Evolutionary conservation across 768 basidiomycete genomes (phyloP), one percentile per base, ranked within the genome.

Genomic region (Psilocybe subaeruginosa): DNA sequence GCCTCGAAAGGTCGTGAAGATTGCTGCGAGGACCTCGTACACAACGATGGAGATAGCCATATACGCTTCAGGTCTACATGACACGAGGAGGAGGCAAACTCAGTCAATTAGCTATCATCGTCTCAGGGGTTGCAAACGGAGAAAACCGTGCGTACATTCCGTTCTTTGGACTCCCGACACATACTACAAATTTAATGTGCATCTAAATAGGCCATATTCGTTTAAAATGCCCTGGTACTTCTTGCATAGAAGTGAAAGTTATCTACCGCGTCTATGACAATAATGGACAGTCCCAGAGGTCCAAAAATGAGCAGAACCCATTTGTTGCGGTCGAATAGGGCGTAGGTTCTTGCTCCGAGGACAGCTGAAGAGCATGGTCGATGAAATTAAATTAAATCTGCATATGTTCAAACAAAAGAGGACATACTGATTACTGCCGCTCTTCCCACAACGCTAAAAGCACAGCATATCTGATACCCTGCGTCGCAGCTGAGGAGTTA

Each of bases 391-490:
- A 23, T 23, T 23, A 23, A 23, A 23, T 23, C 23, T 23, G 23
- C 14, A 47, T 35, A 11, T 11, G 33, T 11, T 35, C 7, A 35
- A 7, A 35, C 7, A 35, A 35, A 35, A 7, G 33, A 7, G 8
- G 33, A 59, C 58, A 23, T 30, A 64, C 62, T 37, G 1, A 64
- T 19, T 9, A 64, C 57, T 9, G 50, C 62, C 5, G 52, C 52
- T 23, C 62, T 53, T 31, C 62, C 62, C 7, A 59, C 5, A 8
- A 63, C 52, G 43, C 58, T 63, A 4, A 63, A 54, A 4, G 58
- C 19, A 14, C 37, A 54, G 48, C 62, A 55, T 1, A 63, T 56
- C 29, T 51, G 45, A 56, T 63, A 63, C 7, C 33, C 62, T 43
- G 30, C 31, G 12, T 63, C 35, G 46, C 62, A 63, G 16, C 62